Base-by-base conservation (phyloP, 495 filamentous ascomycete species). In the Halenospora varia region DNA sequence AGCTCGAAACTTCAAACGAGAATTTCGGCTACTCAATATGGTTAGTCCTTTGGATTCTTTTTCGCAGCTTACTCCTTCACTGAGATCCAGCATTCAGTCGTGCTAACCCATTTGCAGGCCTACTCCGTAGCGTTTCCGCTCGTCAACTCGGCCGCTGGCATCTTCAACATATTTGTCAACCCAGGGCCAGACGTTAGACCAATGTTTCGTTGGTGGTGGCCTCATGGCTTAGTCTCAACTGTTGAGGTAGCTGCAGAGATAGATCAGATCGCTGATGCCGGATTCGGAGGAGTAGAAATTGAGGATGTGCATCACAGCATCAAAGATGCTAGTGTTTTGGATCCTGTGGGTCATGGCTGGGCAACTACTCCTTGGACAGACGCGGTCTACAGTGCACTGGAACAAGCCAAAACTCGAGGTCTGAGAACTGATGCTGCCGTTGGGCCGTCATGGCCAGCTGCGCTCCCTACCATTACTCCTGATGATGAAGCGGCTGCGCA, bases 161-260 rank as follows among this genome's bases (percentile, higher is more conserved):
- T 55, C 9, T 44, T 55, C 10, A 23, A 25, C 13, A 44, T 25
- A n/a, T 46, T 55, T 20, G 10, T 10, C 17, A 55, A 4, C 40
- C 53, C 53, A n/a, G 26, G 26, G 1, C 41, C 46, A 20, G 18
- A 39, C 23, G 10, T 18, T 20, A 15, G 26, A 23, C 53, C 53
- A 9, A 55, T 42, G 53, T 23, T 55, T 20, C 53, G 53, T 10
- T 55, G 53, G 53, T 55, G 53, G 53, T 55, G 53, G 53, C 40
- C 40, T 3, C 53, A 55, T 20, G 53, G 53, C 6, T 39, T 51
- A 3, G 53, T 55, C 40, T 25, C 41, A 19, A 25, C 24, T 13
- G 53, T 26, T 39, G 53, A 55, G 40, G 11, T 55, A 15, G 26
- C 11, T 6, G 53, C 53, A 10, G 53, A 55, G 20, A 48, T 55